Percentiles rank a stretch among this genome's conserved stretches.
These are phyloP conservation scores for Rhizomucor pusillus DNA, from an alignment of 371 early-diverging fungal species.

Conservation along the genomic window DNA sequence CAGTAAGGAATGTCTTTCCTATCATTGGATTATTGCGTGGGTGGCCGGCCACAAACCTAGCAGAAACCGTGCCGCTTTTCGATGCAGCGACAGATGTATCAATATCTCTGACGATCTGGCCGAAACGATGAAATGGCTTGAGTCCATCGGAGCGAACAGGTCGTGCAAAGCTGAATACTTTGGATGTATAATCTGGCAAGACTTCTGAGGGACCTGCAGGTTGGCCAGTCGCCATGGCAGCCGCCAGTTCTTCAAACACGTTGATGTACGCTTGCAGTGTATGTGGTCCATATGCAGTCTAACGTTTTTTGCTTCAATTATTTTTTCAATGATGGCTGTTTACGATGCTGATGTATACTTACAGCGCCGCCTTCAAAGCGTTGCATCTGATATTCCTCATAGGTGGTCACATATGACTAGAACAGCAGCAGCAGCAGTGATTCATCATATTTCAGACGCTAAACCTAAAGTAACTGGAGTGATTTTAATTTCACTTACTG, in stretches of 20 bases:
- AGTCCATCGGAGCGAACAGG: conserved; percentile 49
- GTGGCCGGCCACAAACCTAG: conserved; percentile 58
- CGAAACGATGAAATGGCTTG: conserved; percentile 43
- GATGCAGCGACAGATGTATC: too few relatives aligned
- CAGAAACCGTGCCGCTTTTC: conserved; percentile 20
- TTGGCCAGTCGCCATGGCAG: conserved; percentile 36
- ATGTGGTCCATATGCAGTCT: conserved; percentile 66
- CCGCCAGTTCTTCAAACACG: conserved; percentile 47
- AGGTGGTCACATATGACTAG: conserved; percentile 62
- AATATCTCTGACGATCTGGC: conserved; percentile 42
- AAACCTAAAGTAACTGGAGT: too few relatives aligned
- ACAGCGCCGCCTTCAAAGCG: conserved; percentile 68
- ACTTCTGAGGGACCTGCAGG: conserved; percentile 14
- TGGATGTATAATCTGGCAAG: conserved; percentile 34
- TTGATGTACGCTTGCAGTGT: conserved; percentile 61
- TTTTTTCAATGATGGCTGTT: neutral
- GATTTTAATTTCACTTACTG: conserved; percentile 21
- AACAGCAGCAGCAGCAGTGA: conserved; percentile 14
- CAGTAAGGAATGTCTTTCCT: conserved; percentile 47
- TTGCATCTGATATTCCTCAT: conserved; percentile 67
- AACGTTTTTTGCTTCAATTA: neutral
- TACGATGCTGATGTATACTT: conserved; percentile 1
- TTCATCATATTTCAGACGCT: too few relatives aligned
- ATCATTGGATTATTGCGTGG: conserved; percentile 55
- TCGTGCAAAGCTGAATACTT: conserved; percentile 42